Evolutionary conservation across 2,329 filamentous ascomycete genomes (phyloP).

Genomic region (Domatiomyces globalis): DNA sequence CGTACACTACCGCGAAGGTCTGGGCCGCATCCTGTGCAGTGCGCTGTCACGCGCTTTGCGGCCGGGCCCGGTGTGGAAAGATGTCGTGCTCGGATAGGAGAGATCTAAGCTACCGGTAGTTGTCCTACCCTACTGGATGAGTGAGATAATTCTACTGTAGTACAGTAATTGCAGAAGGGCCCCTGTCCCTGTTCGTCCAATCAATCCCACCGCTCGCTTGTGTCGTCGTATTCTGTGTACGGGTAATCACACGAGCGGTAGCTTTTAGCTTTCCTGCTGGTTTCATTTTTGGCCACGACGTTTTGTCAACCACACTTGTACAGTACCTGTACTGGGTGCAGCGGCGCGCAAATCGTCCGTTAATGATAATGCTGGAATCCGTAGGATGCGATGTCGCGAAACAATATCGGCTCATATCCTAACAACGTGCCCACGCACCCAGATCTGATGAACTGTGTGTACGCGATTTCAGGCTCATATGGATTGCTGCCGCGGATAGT

Average conservation of each 20-base stretch:
- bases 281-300: too few species aligned
- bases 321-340: too few species aligned
- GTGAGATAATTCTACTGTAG: too few species aligned
- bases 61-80: constrained; percentile 15
- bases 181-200: too few species aligned
- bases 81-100: constrained; percentile 15
- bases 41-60: constrained; percentile 10
- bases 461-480: constrained; percentile 19
- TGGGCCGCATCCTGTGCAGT: constrained; percentile 15
- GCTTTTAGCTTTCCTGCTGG: too few species aligned
- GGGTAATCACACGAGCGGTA: too few species aligned
- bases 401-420: constrained; percentile 1
- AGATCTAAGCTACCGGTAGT: too few species aligned
- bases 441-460: constrained; percentile 13
- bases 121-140: background rate
- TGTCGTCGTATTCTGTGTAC: too few species aligned
- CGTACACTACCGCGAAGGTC: constrained; percentile 15
- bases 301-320: too few species aligned
- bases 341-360: too few species aligned
- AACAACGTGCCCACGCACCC: constrained; percentile 3
- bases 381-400: constrained; percentile 4
- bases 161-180: too few species aligned
- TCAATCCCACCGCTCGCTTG: too few species aligned
- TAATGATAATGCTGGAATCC: background rate
- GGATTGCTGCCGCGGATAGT: constrained; percentile 19